Evolutionary conservation across 257 asterid species (phyloP).

Genomic region (Striga asiatica): DNA sequence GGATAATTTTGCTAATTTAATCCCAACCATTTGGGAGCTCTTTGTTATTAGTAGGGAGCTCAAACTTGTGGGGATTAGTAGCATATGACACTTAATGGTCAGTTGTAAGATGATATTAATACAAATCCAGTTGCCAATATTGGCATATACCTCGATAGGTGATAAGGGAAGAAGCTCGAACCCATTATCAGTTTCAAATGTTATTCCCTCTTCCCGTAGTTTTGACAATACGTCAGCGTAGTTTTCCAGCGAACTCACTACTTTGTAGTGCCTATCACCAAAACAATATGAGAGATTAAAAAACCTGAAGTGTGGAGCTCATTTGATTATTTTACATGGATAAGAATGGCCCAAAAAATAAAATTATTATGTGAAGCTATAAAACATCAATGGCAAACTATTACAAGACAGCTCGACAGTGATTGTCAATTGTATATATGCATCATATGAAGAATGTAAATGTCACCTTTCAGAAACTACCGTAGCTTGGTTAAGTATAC

Average conservation of each 20-base stretch:
- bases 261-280: constrained; percentile 43
- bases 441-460: background rate
- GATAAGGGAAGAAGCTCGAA: constrained; percentile 67
- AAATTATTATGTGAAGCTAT: background rate
- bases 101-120: background rate
- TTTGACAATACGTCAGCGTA: constrained; percentile 50
- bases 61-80: background rate
- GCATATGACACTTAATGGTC: background rate
- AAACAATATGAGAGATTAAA: background rate
- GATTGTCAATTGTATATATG: background rate
- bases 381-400: background rate
- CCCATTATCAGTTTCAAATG: constrained; percentile 71
- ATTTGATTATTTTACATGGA: background rate
- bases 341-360: background rate
- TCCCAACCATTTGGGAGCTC: background rate
- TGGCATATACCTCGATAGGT: constrained; percentile 59
- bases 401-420: background rate
- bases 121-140: background rate
- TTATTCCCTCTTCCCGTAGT: constrained; percentile 65
- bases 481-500: no score
- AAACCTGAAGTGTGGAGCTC: background rate
- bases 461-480: no score
- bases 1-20: background rate
- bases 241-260: constrained; percentile 62
- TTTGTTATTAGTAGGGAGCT: background rate